phyloP scores from a whole-genome alignment of 2,329 filamentous ascomycete genomes.

The Xylariaceae sp. region DNA sequence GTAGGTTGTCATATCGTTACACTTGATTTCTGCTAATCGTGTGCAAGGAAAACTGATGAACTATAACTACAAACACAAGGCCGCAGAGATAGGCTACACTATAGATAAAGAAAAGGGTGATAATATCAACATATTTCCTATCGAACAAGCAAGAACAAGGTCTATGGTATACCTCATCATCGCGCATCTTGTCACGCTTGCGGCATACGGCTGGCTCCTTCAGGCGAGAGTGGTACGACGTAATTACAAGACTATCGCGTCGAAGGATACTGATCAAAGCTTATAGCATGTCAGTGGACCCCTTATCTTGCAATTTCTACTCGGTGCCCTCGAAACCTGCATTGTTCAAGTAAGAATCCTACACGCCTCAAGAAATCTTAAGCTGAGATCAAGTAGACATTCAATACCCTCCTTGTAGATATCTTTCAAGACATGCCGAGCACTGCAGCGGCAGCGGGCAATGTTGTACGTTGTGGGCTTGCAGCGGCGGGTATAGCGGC shows the following conservation, averaged over 20 bases:
- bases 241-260: neutral
- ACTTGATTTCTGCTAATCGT: neutral
- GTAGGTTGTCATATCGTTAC: neutral
- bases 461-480: neutral
- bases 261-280: neutral
- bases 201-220: constrained; percentile 7
- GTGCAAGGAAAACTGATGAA: constrained; percentile 4
- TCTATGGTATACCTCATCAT: constrained; percentile 2
- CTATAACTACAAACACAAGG: constrained; percentile 3
- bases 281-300: constrained; percentile 5
- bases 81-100: constrained; percentile 1
- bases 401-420: neutral
- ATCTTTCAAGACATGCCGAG: neutral
- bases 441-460: neutral
- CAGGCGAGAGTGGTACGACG: constrained; percentile 5
- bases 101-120: constrained; percentile 8
- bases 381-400: neutral
- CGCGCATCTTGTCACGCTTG: constrained; percentile 1
- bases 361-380: neutral
- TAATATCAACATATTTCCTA: constrained; percentile 6
- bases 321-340: constrained; percentile 5
- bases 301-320: constrained; percentile 4
- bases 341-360: constrained; percentile 2
- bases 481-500: neutral
- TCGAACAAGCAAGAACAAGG: constrained; percentile 4